These are phyloP conservation scores for Metschnikowia similis DNA, from an alignment of 805 yeast species.

Conservation along the genomic window DNA sequence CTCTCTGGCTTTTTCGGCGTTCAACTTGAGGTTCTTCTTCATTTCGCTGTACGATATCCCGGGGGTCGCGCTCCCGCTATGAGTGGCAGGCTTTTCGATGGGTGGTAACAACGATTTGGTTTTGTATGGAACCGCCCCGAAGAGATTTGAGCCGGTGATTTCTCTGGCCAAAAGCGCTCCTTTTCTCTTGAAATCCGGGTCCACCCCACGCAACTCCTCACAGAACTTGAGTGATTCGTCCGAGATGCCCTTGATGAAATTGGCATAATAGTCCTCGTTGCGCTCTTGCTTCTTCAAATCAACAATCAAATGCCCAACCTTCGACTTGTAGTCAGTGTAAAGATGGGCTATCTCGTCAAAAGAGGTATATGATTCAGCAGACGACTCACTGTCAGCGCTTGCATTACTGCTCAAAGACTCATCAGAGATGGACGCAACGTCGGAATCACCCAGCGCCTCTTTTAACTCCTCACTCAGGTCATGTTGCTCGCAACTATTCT, in stretches of 20 bases:
- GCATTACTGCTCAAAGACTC: slow-evolving; percentile 15
- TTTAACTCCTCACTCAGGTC: neutral
- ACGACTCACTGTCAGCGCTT: slow-evolving; percentile 21
- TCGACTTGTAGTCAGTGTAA: slow-evolving; percentile 26
- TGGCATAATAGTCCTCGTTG: slow-evolving; percentile 27
- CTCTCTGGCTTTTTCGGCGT: slow-evolving; percentile 13
- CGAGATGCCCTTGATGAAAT: slow-evolving; percentile 25
- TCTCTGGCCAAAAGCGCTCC: slow-evolving; percentile 41
- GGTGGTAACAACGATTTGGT: slow-evolving; percentile 41
- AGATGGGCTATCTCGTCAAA: slow-evolving; percentile 36
- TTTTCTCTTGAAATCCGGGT: slow-evolving; percentile 37
- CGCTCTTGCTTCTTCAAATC: slow-evolving; percentile 13
- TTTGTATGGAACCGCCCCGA: slow-evolving; percentile 37
- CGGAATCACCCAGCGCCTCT: slow-evolving; percentile 7
- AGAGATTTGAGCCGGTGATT: slow-evolving; percentile 39
- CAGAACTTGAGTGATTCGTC: slow-evolving; percentile 35
- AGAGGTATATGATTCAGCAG: slow-evolving; percentile 33
- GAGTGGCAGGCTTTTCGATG: slow-evolving; percentile 16
- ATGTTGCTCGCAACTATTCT: neutral
- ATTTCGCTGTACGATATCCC: slow-evolving; percentile 31
- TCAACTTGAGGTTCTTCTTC: slow-evolving; percentile 24
- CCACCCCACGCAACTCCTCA: slow-evolving; percentile 29
- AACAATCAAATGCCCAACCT: slow-evolving; percentile 16
- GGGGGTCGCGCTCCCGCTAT: slow-evolving; percentile 8
- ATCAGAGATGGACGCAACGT: slow-evolving; percentile 13